Conservation (phyloP, 177 flowering plant genomes). For the Vitis hybrid region DNA sequence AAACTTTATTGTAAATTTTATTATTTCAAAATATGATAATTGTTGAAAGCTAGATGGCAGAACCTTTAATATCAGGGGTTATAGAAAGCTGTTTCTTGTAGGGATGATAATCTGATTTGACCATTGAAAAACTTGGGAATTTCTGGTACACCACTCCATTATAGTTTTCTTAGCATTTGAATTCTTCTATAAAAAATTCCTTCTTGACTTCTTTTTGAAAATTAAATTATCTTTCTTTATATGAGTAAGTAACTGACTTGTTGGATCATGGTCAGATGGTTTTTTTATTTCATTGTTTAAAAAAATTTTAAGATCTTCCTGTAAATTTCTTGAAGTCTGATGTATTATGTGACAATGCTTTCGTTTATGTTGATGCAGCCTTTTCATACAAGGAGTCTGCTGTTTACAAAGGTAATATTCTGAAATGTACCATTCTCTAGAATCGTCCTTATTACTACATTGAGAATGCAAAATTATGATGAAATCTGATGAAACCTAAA, state of each 20-base stretch:
- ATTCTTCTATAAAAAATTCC: not conserved
- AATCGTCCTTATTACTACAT: not conserved
- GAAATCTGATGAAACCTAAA: not conserved
- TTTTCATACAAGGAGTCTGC: constrained; percentile 64
- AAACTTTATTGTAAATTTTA: too few relatives aligned
- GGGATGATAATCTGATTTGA: not conserved
- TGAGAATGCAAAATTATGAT: not conserved
- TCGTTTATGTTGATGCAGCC: constrained; percentile 52
- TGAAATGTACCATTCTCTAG: not conserved
- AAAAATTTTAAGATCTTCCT: too few relatives aligned
- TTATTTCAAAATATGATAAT: too few relatives aligned
- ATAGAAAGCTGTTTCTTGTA: too few relatives aligned
- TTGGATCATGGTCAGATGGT: not conserved
- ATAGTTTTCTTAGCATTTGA: not conserved
- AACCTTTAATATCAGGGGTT: too few relatives aligned
- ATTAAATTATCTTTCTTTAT: not conserved
- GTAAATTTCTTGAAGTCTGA: not conserved
- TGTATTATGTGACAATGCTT: not conserved
- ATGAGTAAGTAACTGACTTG: not conserved
- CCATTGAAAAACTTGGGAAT: not conserved
- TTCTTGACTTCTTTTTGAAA: not conserved
- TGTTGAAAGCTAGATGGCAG: too few relatives aligned
- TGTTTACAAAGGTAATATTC: constrained; percentile 71
- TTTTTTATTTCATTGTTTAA: not conserved
- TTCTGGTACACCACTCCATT: not conserved